These are phyloP conservation scores for Rhododendron vialii DNA, from an alignment of 148 eudicot species.

Conservation along the genomic window DNA sequence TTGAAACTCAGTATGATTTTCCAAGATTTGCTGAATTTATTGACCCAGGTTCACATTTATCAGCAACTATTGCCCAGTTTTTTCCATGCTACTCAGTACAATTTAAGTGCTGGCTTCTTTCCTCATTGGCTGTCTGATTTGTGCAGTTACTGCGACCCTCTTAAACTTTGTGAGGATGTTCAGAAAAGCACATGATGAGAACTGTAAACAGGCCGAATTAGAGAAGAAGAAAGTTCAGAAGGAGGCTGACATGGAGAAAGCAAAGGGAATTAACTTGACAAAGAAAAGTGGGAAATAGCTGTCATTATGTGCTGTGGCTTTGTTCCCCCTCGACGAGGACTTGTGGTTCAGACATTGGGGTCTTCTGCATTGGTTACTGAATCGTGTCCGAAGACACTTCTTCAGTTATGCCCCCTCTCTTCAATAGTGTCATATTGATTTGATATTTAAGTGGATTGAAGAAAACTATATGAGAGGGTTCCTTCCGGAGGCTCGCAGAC, in stretches of 20 bases:
- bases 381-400: conserved; percentile 6
- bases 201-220: conserved; percentile 74
- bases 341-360: conserved; percentile 11
- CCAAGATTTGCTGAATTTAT: background rate
- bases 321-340: background rate
- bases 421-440: background rate
- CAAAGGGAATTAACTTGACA: conserved; percentile 42
- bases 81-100: background rate
- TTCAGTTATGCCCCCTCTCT: conserved; percentile 17
- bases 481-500: conserved; percentile 10
- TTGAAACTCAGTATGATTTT: background rate
- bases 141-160: conserved; percentile 76
- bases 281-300: conserved; percentile 34
- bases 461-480: background rate
- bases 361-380: conserved; percentile 7
- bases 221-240: conserved; percentile 85
- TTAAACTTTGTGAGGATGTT: conserved; percentile 78
- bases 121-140: conserved; percentile 6
- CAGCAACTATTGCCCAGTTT: background rate
- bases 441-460: conserved; percentile 1
- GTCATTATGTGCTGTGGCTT: background rate
- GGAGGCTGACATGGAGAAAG: conserved; percentile 75
- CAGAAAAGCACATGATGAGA: conserved; percentile 86
- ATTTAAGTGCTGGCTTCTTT: background rate
- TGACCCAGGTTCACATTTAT: background rate